A percentile compares a stretch with the other conserved stretches of the same genome.
These are phyloP conservation scores for Lactifluus echinatus DNA, from an alignment of 768 basidiomycete genomes.

Conservation along the genomic window DNA sequence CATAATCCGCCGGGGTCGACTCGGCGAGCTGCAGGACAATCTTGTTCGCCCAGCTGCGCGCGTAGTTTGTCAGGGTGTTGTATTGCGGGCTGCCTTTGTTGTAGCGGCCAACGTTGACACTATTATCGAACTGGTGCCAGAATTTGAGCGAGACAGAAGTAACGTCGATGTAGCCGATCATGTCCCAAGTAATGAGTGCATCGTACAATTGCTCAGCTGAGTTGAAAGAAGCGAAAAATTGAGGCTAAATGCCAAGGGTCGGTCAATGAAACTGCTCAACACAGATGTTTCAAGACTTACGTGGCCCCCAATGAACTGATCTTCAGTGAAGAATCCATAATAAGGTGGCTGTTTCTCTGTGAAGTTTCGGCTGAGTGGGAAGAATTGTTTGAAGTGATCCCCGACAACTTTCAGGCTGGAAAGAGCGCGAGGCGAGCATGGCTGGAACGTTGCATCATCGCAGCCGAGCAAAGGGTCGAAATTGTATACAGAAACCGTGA, in stretches of 20 bases:
- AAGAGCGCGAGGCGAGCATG: constrained; percentile 13
- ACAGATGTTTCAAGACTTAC: not conserved
- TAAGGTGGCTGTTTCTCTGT: constrained; percentile 6
- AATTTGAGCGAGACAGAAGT: constrained; percentile 27
- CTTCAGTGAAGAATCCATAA: constrained; percentile 13
- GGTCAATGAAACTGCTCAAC: not conserved
- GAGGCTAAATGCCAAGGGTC: constrained; percentile 16
- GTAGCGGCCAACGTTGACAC: not conserved
- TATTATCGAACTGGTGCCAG: constrained; percentile 17
- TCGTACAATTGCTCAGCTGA: constrained; percentile 27
- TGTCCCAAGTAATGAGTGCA: constrained; percentile 24
- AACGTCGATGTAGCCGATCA: constrained; percentile 21
- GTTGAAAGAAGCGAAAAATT: constrained; percentile 26
- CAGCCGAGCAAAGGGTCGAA: constrained; percentile 13
- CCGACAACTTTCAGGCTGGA: constrained; percentile 15
- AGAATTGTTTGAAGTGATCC: constrained; percentile 6
- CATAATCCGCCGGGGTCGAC: constrained; percentile 10
- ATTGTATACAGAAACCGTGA: constrained; percentile 10
- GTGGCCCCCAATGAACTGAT: constrained; percentile 5
- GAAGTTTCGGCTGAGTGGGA: constrained; percentile 7
- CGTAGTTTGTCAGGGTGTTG: not conserved
- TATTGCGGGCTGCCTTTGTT: not conserved
- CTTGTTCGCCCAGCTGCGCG: constrained; percentile 12
- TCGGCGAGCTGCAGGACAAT: constrained; percentile 13
- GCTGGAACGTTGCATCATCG: constrained; percentile 15